Evolutionary conservation across 139 green algal species (phyloP).

Genomic region (Coccomyxa sp.): DNA sequence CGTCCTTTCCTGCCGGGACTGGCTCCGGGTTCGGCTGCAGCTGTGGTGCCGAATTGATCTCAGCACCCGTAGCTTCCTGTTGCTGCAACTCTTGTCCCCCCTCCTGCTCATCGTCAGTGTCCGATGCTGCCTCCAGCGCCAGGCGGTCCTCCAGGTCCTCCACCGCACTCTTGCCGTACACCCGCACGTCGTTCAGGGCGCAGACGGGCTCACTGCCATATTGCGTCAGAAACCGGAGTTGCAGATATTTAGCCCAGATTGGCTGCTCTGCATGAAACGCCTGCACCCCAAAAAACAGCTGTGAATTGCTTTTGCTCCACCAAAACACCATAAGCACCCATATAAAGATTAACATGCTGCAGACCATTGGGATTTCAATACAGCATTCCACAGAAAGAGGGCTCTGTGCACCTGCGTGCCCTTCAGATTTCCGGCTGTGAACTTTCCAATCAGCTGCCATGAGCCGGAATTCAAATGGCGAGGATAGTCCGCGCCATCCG

Average conservation of each 20-base stretch:
- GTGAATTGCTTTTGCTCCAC: background rate
- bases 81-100: background rate
- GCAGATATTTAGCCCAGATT: constrained; percentile 61
- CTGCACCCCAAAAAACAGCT: background rate
- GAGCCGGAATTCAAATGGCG: constrained; percentile 33
- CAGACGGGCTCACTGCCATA: constrained; percentile 78
- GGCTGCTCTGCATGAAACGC: constrained; percentile 16
- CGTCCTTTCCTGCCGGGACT: background rate
- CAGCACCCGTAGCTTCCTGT: background rate
- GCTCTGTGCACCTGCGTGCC: constrained; percentile 52
- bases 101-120: background rate
- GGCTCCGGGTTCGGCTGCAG: too few species aligned
- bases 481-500: constrained; percentile 36
- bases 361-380: background rate
- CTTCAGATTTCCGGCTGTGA: constrained; percentile 68
- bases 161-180: constrained; percentile 64
- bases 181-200: constrained; percentile 74
- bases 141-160: constrained; percentile 80
- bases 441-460: constrained; percentile 72
- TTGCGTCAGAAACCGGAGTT: constrained; percentile 69
- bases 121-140: background rate
- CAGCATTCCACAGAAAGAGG: background rate
- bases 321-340: background rate
- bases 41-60: too few species aligned
- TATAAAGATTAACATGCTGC: background rate